Evolutionary conservation across 2,329 filamentous ascomycete species (phyloP), one percentile per base, ranked within the genome.

Genomic region (Neurospora sp.): DNA sequence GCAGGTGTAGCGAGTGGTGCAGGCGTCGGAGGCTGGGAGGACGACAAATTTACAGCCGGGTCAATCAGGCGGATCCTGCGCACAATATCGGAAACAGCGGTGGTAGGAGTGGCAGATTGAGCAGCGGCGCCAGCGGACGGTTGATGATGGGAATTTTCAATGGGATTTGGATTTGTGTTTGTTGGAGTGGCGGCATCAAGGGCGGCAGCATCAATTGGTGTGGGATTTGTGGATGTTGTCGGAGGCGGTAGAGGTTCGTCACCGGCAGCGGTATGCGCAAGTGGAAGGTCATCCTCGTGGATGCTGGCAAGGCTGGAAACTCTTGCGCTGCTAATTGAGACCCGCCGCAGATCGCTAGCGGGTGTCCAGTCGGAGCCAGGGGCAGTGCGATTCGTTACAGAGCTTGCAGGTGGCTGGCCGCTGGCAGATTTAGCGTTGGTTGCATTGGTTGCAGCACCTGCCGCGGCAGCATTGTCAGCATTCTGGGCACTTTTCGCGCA

Each of bases 11-110:
- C 15, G 17, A 70, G 36, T 66, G 67, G 41, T 36, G 68, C 46
- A 37, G 43, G 52, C 28, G 52, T 62, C 28, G 52, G 28, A 33
- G 52, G 52, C 52, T 62, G 52, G 28, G 52, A 62, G 52, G 52
- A 17, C 52, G 28, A 62, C 23, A 43, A 65, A 69, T 67, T 69
- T 39, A 52, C 57, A 67, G 73, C 69, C 46, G 68, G 68, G 67
- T 74, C 71, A 67, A 67, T 69, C 11, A 71, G 69, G 19, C 67
- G 67, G 66, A 69, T 67, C 69, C 66, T 69, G 70, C 69, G 73
- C 66, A 41, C 65, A 12, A 67, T 37, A 66, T 67, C 70, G 46
- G 71, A 23, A 19, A 57, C 69, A 69, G 71, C 67, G 71, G 66
- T 52, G 43, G 66, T 12, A 36, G 66, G 33, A 28, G 66, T 67